Percentiles rank a stretch among this genome's conserved stretches.
phyloP scores from a whole-genome alignment of 164 flowering plant species.

The Taxillus chinensis region DNA sequence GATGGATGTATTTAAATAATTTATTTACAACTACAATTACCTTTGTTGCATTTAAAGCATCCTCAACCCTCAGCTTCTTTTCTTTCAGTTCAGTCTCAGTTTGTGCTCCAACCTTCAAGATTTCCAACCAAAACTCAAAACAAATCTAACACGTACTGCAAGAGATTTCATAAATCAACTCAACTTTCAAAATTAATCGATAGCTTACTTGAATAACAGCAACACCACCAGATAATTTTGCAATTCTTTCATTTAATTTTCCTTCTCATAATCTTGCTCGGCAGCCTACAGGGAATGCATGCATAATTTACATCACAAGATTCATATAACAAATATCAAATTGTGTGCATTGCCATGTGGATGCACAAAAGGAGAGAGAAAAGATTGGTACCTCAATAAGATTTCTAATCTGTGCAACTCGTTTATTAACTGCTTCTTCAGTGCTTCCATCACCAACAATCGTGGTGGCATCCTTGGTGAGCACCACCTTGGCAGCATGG shows the following conservation, averaged over 20 bases:
- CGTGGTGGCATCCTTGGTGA: slow-evolving; percentile 81
- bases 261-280: slow-evolving; percentile 92
- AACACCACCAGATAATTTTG: slow-evolving; percentile 95
- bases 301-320: not conserved
- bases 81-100: slow-evolving; percentile 96
- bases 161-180: not conserved
- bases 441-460: slow-evolving; percentile 98
- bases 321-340: not conserved
- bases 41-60: slow-evolving; percentile 99
- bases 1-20: not conserved
- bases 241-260: slow-evolving; percentile 91
- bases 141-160: not conserved
- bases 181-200: not conserved
- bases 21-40: slow-evolving; percentile 16
- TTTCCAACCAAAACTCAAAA: not conserved
- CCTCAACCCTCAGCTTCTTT: slow-evolving; percentile 95
- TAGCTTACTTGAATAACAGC: slow-evolving; percentile 78
- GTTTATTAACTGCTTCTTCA: slow-evolving; percentile 75
- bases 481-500: slow-evolving; percentile 90
- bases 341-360: no score
- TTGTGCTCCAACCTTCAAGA: slow-evolving; percentile 89
- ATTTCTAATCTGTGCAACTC: slow-evolving; percentile 82
- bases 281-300: slow-evolving; percentile 40
- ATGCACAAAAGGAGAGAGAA: not conserved
- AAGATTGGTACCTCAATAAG: slow-evolving; percentile 56